Conservation (phyloP, 139 green algal genomes). For the Coelastrella sp. region DNA sequence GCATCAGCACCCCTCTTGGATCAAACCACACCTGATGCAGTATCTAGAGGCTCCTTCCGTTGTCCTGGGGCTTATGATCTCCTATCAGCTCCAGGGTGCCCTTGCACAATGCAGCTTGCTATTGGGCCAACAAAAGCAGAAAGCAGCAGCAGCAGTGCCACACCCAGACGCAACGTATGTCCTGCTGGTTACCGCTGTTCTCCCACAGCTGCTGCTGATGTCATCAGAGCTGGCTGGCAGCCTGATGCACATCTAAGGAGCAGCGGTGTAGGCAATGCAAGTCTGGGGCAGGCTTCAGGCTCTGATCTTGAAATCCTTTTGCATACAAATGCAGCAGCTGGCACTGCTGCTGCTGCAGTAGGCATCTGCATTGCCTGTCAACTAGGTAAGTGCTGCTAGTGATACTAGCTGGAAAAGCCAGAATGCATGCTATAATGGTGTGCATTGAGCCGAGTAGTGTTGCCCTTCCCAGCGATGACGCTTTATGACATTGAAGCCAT, state of each 20-base stretch:
- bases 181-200: constrained; percentile 17
- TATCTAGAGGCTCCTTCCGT: too few relatives aligned
- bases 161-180: background rate
- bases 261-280: background rate
- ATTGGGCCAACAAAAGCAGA: background rate
- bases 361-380: constrained; percentile 27
- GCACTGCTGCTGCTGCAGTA: background rate
- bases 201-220: constrained; percentile 1
- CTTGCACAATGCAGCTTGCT: constrained; percentile 1
- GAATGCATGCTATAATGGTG: background rate
- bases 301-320: too few relatives aligned
- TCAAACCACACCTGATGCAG: constrained; percentile 4
- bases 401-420: background rate
- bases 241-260: background rate
- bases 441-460: background rate
- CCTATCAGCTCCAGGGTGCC: constrained; percentile 22
- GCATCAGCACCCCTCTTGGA: too few relatives aligned
- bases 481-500: too few relatives aligned
- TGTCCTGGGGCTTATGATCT: too few relatives aligned
- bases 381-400: background rate
- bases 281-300: too few relatives aligned
- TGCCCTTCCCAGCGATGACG: too few relatives aligned
- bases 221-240: background rate
- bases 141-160: background rate
- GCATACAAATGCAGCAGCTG: background rate